Base-by-base conservation (phyloP, 768 basidiomycete genomes). In the Roridomyces roridus region DNA sequence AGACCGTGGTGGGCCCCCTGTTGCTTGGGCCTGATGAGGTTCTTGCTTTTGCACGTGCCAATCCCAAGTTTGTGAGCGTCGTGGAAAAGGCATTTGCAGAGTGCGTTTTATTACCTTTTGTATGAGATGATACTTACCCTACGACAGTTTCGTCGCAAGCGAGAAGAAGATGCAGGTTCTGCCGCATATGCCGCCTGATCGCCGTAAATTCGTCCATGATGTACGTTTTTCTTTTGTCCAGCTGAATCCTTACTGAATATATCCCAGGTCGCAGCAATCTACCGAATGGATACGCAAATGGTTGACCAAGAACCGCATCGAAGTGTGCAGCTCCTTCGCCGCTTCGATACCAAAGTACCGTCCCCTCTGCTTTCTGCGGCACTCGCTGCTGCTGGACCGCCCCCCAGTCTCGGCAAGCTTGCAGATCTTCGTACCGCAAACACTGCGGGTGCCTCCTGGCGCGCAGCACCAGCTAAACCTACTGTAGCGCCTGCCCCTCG, bases 281-380 rank as follows among this genome's bases (percentile, higher is more conserved):
- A 96, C 68, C 81, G 92, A 18, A 85, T 98, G 69, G 89, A 92
- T 57, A 86, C 89, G 0, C 85, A 91, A 63, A 85, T 94, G 77
- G 85, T 99, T 18, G 96, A 98, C 69, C 90, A 91, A 65, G 96
- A 97, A 64, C 96, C 96, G 0, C 82, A 91, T 66, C 79, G 92
- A 44, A 86, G 92, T 62, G 89, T 96, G 2, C 89, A 93, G 67
- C 83, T 97, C 44, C 76, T 92, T 46, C 82, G 92, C 29, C 83
- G 93, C 14, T 72, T 95, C 43, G 95, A 97, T 69, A 89, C 94
- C 0, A 85, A 92, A 21, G 73, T 92, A 6, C 94, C 95, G 0
- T 68, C 64, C 1, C 91, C 92, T 1, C 74, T 88, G 4, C 79
- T 98, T 6, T 93, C 92, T 1, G 64, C 73, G 4, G 66, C 65